phyloP scores from a whole-genome alignment of 2,329 filamentous ascomycete species.

The Paracamarosporium sp. region DNA sequence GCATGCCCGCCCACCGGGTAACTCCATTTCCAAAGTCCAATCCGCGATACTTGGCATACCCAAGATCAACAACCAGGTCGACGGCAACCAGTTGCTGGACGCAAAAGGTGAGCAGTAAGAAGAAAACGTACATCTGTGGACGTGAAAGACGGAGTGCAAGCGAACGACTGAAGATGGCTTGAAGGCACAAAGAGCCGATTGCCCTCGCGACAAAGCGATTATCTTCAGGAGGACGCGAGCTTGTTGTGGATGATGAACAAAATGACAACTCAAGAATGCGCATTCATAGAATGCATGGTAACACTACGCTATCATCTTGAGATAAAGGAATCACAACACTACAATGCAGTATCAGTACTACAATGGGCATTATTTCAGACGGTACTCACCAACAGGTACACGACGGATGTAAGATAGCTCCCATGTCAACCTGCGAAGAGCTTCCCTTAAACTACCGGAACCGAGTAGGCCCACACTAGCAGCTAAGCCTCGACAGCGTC shows the following conservation, averaged over 20 bases:
- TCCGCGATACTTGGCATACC: constrained; percentile 72
- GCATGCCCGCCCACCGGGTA: constrained; percentile 75
- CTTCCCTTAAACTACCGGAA: background rate
- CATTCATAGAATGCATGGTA: constrained; percentile 8
- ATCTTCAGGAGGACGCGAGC: background rate
- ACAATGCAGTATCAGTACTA: background rate
- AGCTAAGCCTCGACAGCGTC: background rate
- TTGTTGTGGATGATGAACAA: background rate
- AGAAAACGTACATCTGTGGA: constrained; percentile 6
- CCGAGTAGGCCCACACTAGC: background rate
- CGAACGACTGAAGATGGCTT: background rate
- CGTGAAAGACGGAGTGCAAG: background rate
- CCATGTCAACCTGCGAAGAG: background rate
- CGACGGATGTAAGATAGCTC: background rate
- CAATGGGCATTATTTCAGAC: background rate
- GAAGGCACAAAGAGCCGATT: background rate
- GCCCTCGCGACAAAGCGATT: background rate
- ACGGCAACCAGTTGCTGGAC: constrained; percentile 40
- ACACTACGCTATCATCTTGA: constrained; percentile 1
- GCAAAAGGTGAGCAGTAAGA: constrained; percentile 24
- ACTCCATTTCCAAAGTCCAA: constrained; percentile 62
- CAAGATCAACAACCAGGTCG: constrained; percentile 63
- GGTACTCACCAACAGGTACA: background rate
- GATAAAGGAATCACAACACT: background rate
- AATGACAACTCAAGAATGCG: constrained; percentile 10